Evolutionary conservation across 2,329 filamentous ascomycete species (phyloP).

Genomic region (Fusarium compactum): DNA sequence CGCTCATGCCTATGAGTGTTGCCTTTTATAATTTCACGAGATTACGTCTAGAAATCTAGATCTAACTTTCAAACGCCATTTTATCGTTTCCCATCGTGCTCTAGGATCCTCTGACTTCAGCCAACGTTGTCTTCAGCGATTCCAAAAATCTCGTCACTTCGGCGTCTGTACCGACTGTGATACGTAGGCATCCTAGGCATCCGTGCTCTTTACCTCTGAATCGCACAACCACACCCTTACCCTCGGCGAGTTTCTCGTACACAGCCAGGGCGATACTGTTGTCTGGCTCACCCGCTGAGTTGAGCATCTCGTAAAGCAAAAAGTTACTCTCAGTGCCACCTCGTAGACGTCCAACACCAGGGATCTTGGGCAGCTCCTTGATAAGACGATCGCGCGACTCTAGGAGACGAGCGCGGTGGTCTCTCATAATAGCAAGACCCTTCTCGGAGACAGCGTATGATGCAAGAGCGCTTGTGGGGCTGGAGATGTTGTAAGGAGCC

Average conservation of each 20-base stretch:
- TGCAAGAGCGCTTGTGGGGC: conserved; percentile 86
- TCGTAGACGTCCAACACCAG: conserved; percentile 82
- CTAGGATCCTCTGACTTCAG: conserved; percentile 55
- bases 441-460: conserved; percentile 74
- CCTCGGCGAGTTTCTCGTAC: conserved; percentile 87
- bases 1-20: conserved; percentile 30
- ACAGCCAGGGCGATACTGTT: conserved; percentile 82
- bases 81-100: conserved; percentile 4
- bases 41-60: conserved; percentile 43
- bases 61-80: conserved; percentile 42
- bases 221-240: conserved; percentile 88
- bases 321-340: conserved; percentile 91
- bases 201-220: conserved; percentile 94
- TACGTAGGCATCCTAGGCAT: conserved; percentile 87
- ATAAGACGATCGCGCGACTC: conserved; percentile 82
- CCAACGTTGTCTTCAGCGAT: conserved; percentile 68
- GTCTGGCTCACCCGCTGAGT: conserved; percentile 77
- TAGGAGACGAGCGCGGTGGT: conserved; percentile 76
- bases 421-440: conserved; percentile 79
- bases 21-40: conserved; percentile 45
- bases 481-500: conserved; percentile 95
- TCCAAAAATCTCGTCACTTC: conserved; percentile 85
- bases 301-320: conserved; percentile 87
- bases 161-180: conserved; percentile 90
- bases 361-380: conserved; percentile 76